Conservation (phyloP, 2,329 filamentous ascomycete species). For the Penicillium polonicum region DNA sequence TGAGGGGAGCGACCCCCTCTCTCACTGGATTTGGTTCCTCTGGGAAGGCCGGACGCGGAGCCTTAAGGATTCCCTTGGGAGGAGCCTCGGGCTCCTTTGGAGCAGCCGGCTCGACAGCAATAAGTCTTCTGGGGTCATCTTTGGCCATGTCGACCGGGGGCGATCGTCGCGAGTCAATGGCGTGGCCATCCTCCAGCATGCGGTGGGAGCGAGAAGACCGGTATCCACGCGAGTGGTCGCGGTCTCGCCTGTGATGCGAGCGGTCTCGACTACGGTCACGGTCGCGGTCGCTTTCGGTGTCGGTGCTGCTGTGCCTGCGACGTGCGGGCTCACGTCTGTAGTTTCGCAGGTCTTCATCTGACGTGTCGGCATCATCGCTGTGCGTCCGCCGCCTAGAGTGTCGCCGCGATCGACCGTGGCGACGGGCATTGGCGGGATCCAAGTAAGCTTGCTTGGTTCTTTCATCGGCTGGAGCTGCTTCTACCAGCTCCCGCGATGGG, state of each 20-base stretch:
- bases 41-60: conserved; percentile 77
- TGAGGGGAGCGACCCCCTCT: conserved; percentile 90
- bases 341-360: conserved; percentile 36
- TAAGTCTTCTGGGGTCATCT: conserved; percentile 27
- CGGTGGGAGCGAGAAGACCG: conserved; percentile 29
- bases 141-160: conserved; percentile 16
- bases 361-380: conserved; percentile 32
- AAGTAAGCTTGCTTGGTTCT: conserved; percentile 10
- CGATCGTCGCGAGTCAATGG: conserved; percentile 21
- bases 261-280: conserved; percentile 16
- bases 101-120: conserved; percentile 27
- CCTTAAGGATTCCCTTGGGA: conserved; percentile 81
- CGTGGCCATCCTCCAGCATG: conserved; percentile 16
- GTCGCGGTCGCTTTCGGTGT: conserved; percentile 24
- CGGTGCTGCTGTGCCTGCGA: conserved; percentile 27
- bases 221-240: conserved; percentile 23
- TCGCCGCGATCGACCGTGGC: conserved; percentile 27
- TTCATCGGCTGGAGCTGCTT: conserved; percentile 13
- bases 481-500: conserved; percentile 16
- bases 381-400: conserved; percentile 23
- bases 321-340: conserved; percentile 31
- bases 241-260: conserved; percentile 14
- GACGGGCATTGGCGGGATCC: conserved; percentile 15
- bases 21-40: conserved; percentile 80
- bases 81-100: conserved; percentile 60